A percentile compares a stretch with the other conserved stretches of the same genome.
These are phyloP conservation scores for Terana coerulea DNA, from an alignment of 768 basidiomycete species.

Conservation along the genomic window DNA sequence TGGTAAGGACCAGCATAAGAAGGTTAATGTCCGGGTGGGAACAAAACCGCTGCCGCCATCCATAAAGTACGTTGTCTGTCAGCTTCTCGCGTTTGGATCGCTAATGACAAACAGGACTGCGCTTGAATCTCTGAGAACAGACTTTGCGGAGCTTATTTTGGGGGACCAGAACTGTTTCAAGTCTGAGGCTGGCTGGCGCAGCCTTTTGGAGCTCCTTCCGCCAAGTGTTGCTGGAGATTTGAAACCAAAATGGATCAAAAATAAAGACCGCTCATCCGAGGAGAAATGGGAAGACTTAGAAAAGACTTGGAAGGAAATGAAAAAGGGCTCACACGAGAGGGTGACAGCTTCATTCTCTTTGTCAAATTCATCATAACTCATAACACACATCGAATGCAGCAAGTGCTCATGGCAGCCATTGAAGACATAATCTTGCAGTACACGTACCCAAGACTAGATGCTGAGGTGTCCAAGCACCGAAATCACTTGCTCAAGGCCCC, in stretches of 20 bases:
- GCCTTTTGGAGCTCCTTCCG: conserved; percentile 72
- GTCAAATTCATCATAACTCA: too few relatives aligned
- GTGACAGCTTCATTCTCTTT: too few relatives aligned
- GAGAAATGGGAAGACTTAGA: conserved; percentile 76
- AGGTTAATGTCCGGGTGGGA: conserved; percentile 64
- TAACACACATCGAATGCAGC: too few relatives aligned
- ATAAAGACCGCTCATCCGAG: conserved; percentile 50
- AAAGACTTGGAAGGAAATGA: conserved; percentile 48
- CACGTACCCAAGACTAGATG: conserved; percentile 94
- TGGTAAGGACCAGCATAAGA: conserved; percentile 77
- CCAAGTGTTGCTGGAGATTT: conserved; percentile 43
- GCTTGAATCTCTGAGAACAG: conserved; percentile 42
- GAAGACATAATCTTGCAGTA: conserved; percentile 92
- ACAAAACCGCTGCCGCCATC: conserved; percentile 62
- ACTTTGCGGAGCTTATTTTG: conserved; percentile 69
- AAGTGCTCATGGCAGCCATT: conserved; percentile 44
- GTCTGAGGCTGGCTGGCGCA: conserved; percentile 65
- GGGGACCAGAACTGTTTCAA: conserved; percentile 83
- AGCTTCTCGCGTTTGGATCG: too few relatives aligned
- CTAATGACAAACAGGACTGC: conserved; percentile 23
- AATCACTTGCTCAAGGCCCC: conserved; percentile 98
- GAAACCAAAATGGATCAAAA: conserved; percentile 53
- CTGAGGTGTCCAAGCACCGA: conserved; percentile 94
- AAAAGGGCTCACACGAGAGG: conserved; percentile 9
- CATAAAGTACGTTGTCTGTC: conserved; percentile 44